Evolutionary conservation across 2,329 filamentous ascomycete species (phyloP).

Genomic region (Ophiostoma ips): DNA sequence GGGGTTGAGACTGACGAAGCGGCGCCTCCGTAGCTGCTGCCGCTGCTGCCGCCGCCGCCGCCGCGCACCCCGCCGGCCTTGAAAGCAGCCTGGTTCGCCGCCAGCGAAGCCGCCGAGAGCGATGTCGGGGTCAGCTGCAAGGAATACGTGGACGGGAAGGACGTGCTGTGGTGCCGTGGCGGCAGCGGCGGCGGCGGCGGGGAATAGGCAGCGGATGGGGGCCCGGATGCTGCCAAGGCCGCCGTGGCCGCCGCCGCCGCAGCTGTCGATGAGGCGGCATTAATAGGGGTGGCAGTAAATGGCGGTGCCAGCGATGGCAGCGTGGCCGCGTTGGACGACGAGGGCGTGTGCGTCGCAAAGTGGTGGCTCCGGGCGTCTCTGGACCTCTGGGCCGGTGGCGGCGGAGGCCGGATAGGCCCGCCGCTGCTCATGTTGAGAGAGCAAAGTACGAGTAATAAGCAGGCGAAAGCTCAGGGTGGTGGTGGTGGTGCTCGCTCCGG

Average conservation of each 20-base stretch:
- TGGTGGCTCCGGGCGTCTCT: slow-evolving; percentile 32
- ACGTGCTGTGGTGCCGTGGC: neutral
- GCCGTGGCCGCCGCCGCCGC: neutral
- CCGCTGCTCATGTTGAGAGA: slow-evolving; percentile 6
- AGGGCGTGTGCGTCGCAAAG: slow-evolving; percentile 36
- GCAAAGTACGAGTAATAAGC: neutral
- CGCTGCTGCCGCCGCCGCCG: neutral
- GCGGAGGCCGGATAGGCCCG: slow-evolving; percentile 5
- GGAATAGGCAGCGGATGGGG: neutral
- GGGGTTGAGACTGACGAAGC: neutral
- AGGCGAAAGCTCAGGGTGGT: neutral
- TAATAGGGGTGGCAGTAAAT: too few species aligned
- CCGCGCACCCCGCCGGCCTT: neutral
- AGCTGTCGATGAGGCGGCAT: neutral
- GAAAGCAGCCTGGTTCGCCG: neutral
- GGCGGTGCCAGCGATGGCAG: too few species aligned
- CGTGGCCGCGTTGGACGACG: neutral
- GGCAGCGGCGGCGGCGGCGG: slow-evolving; percentile 7
- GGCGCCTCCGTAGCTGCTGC: neutral
- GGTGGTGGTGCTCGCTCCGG: too few species aligned
- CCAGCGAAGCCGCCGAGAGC: slow-evolving; percentile 4
- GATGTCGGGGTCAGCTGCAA: slow-evolving; percentile 9
- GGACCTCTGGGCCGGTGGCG: slow-evolving; percentile 5
- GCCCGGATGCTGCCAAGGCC: neutral
- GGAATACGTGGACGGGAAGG: slow-evolving; percentile 5